Conservation (phyloP, 2,329 filamentous ascomycete genomes). For the Aciculosporium take region DNA sequence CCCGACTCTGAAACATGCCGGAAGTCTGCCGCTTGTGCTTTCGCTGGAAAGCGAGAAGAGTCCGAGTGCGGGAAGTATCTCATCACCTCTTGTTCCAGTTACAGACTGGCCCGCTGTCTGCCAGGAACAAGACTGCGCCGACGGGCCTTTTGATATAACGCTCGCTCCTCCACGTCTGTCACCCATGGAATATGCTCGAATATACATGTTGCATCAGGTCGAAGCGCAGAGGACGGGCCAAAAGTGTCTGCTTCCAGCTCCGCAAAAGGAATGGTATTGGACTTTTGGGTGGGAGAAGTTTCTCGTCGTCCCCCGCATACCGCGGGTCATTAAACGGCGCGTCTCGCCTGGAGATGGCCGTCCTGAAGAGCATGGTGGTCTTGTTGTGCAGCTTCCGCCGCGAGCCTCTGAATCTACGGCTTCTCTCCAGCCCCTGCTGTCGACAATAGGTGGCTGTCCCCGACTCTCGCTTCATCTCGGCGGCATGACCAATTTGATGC, state of each 20-base stretch:
- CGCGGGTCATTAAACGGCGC: conserved; percentile 13
- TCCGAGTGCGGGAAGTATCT: not conserved
- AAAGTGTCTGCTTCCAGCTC: conserved; percentile 15
- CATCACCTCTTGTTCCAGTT: not conserved
- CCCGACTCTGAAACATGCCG: conserved; percentile 8
- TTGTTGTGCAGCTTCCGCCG: not conserved
- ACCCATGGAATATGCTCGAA: conserved; percentile 25
- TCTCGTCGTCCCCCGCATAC: conserved; percentile 21
- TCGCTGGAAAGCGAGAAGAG: not conserved
- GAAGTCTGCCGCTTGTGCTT: not conserved
- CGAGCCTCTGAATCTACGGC: conserved; percentile 5
- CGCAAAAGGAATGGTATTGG: conserved; percentile 20
- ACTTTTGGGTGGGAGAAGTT: conserved; percentile 22
- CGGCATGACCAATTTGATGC: conserved; percentile 12
- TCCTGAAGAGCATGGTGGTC: not conserved
- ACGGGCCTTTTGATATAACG: not conserved
- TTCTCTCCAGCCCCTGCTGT: not conserved
- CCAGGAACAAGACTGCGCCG: not conserved
- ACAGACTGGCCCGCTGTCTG: not conserved
- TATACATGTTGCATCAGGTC: conserved; percentile 21
- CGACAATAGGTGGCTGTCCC: conserved; percentile 9
- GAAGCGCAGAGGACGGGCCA: conserved; percentile 13
- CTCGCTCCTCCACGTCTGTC: conserved; percentile 18
- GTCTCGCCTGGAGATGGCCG: not conserved
- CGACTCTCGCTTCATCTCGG: conserved; percentile 21